phyloP scores from a whole-genome alignment of 1,284 basidiomycete genomes.

The Ganoderma boninense region DNA sequence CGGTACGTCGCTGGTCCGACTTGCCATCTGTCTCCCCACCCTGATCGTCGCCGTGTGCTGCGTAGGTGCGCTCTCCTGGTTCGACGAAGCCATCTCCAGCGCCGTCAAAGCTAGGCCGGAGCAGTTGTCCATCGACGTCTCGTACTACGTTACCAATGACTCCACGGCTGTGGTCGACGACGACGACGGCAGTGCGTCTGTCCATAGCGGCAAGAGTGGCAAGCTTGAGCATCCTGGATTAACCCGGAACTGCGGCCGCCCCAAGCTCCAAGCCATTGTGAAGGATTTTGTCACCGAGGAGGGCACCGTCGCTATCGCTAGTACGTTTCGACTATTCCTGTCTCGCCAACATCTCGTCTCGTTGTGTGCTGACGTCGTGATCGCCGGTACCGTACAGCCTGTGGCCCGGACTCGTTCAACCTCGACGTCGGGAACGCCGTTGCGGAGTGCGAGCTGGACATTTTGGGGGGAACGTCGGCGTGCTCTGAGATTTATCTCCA shows the following conservation, averaged over 20 bases:
- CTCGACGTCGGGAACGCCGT: conserved; percentile 48
- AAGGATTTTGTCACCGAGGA: conserved; percentile 25
- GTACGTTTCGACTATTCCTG: conserved; percentile 20
- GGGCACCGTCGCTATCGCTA: conserved; percentile 34
- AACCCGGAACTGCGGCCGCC: conserved; percentile 29
- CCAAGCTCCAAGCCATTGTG: conserved; percentile 27
- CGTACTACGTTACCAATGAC: conserved; percentile 15
- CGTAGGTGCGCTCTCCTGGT: conserved; percentile 37
- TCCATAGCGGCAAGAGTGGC: conserved; percentile 4
- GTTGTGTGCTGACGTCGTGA: neutral
- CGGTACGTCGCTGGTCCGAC: conserved; percentile 27
- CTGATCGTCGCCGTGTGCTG: neutral
- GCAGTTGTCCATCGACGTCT: conserved; percentile 13
- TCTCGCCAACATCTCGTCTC: neutral
- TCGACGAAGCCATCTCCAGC: conserved; percentile 28
- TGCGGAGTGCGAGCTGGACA: conserved; percentile 42
- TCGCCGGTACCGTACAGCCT: conserved; percentile 33
- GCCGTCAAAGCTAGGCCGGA: conserved; percentile 11
- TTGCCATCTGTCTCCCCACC: neutral
- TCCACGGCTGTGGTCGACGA: neutral
- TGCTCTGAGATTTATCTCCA: conserved; percentile 24
- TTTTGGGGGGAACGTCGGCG: conserved; percentile 27
- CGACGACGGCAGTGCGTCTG: conserved; percentile 6
- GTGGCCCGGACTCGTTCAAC: conserved; percentile 47
- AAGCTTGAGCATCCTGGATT: conserved; percentile 23